These are phyloP conservation scores for Mycena floridula DNA, from an alignment of 768 basidiomycete genomes.

Conservation along the genomic window DNA sequence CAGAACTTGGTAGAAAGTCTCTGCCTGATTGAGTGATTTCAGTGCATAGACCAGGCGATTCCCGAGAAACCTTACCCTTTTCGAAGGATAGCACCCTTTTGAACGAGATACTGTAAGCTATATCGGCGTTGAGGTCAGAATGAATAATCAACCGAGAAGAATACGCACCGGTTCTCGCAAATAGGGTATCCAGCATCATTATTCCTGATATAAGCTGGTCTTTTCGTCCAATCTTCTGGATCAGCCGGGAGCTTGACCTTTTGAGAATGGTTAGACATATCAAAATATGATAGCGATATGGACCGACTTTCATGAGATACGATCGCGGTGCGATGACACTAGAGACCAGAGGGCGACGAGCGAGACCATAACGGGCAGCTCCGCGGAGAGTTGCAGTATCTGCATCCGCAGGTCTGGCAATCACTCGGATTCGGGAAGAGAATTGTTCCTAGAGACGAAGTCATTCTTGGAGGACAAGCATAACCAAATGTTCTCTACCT, in stretches of 20 bases:
- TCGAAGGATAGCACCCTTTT: conserved; percentile 79
- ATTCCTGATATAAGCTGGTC: conserved; percentile 78
- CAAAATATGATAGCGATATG: conserved; percentile 6
- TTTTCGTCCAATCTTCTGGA: conserved; percentile 72
- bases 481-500: conserved; percentile 36
- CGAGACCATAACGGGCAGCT: conserved; percentile 83
- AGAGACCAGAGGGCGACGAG: conserved; percentile 69
- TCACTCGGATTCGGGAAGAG: conserved; percentile 57
- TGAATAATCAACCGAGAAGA: background rate
- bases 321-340: conserved; percentile 77
- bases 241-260: conserved; percentile 89
- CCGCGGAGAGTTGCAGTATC: conserved; percentile 87
- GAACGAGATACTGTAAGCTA: conserved; percentile 82
- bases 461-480: background rate
- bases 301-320: conserved; percentile 86
- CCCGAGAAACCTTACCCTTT: conserved; percentile 57
- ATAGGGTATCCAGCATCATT: conserved; percentile 74
- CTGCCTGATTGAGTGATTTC: conserved; percentile 1
- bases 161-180: conserved; percentile 74
- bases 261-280: too few relatives aligned
- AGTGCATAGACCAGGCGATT: background rate
- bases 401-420: conserved; percentile 79
- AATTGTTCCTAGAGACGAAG: conserved; percentile 52
- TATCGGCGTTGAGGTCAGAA: conserved; percentile 16
- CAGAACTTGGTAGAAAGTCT: conserved; percentile 7